phyloP scores from a whole-genome alignment of 805 yeast species.

The Geotrichum ghanense region DNA sequence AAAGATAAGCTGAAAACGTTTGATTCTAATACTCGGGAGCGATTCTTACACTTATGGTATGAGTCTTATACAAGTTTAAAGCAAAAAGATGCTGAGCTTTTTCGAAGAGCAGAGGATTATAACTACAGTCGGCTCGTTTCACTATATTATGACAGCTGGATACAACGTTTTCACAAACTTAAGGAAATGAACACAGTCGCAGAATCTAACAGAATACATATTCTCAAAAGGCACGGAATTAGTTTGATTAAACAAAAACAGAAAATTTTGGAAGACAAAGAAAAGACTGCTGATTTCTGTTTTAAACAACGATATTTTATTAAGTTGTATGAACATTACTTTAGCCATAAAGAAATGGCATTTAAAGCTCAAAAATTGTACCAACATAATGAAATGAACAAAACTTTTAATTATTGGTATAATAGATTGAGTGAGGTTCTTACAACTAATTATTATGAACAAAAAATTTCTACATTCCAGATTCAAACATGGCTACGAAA shows the following conservation, averaged over 20 bases:
- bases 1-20: neutral
- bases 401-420: neutral
- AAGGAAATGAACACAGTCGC: neutral
- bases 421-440: neutral
- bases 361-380: no score
- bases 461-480: neutral
- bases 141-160: neutral
- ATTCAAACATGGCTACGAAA: neutral
- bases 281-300: neutral
- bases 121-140: neutral
- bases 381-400: no score
- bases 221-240: neutral
- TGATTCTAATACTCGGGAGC: neutral
- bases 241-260: neutral
- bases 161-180: neutral
- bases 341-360: no score
- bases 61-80: neutral
- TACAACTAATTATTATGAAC: neutral
- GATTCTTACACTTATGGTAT: neutral
- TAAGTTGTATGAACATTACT: neutral
- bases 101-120: neutral
- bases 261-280: neutral
- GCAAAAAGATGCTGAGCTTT: neutral
- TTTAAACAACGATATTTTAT: neutral
- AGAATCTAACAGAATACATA: neutral